These are phyloP conservation scores for Oryza meyeriana DNA, from an alignment of 176 grass and related monocot species.

Conservation along the genomic window DNA sequence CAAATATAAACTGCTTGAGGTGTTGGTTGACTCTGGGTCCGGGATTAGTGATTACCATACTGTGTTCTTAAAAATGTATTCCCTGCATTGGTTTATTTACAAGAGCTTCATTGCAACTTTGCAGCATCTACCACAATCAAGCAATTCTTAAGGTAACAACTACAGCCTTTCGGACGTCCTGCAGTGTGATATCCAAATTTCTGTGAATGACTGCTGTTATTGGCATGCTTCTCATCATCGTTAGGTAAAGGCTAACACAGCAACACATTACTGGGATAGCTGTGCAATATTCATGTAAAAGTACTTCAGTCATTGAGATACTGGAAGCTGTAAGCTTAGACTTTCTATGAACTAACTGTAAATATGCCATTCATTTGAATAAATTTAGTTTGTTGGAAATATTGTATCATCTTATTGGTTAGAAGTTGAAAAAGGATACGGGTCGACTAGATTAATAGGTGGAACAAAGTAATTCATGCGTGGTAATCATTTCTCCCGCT, in stretches of 20 bases:
- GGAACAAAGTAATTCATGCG: neutral
- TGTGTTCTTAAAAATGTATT: neutral
- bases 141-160: conserved; percentile 56
- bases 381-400: neutral
- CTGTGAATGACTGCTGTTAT: conserved; percentile 42
- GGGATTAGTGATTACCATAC: neutral
- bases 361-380: conserved; percentile 19
- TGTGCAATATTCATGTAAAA: neutral
- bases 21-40: neutral
- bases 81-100: neutral
- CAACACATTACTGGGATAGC: neutral
- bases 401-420: neutral
- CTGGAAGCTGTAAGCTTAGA: conserved; percentile 13
- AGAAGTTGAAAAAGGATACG: neutral
- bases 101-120: neutral
- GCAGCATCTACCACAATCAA: conserved; percentile 87
- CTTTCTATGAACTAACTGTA: conserved; percentile 16
- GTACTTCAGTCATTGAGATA: conserved; percentile 7
- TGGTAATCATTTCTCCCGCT: neutral
- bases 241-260: neutral
- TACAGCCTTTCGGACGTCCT: conserved; percentile 60
- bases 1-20: neutral
- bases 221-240: neutral
- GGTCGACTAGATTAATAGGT: neutral
- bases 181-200: conserved; percentile 70